Evolutionary conservation across 768 basidiomycete genomes (phyloP), one percentile per base, ranked within the genome.

Genomic region (Trametes coccinea): DNA sequence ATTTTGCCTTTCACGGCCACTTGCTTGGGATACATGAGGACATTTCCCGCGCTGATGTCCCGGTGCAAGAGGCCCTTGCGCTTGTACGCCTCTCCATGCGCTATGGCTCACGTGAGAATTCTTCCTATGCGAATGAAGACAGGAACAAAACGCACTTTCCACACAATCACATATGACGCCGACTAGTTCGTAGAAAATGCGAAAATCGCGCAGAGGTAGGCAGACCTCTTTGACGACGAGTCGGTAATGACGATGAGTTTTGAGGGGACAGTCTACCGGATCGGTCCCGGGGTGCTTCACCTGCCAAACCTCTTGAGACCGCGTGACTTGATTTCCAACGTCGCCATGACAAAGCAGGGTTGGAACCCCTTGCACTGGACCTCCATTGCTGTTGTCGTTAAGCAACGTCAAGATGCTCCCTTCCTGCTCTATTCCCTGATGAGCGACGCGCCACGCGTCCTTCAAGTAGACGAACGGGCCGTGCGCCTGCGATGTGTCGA

Each of bases 381-480:
- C 48, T 13, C 30, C 48, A 11, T 49, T 31, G 2, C 17, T 17
- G 4, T 40, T 16, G n/a, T 39, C 22, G 31, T 46, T 46, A 2
- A 56, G 55, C 22, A 3, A 8, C 44, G 33, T 29, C 33, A 56
- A 22, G n/a, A 56, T 37, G 11, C n/a, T 37, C 10, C 55, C 55
- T 10, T 56, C 55, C 22, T 47, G 45, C 39, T 39, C 16, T 30
- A 55, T 33, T 0, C n/a, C 33, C 3, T n/a, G 9, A 11, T 29
- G 10, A 14, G 22, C 48, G 11, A 53, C 37, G 1, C 61, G 61
- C 65, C 65, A 66, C 2, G 49, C 53, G 48, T 66, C 65, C 61
- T 62, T 66, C 48, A 66, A 22, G 52, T 58, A 66, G 3, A 62
- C 65, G 13, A 66, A 57, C 7, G 16, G 33, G 11, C 45, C 34